Percentiles rank a stretch among this genome's conserved stretches.
Evolutionary conservation across 108 stramenopile genomes (phyloP).

Genomic region (Stephanodiscus triporus): DNA sequence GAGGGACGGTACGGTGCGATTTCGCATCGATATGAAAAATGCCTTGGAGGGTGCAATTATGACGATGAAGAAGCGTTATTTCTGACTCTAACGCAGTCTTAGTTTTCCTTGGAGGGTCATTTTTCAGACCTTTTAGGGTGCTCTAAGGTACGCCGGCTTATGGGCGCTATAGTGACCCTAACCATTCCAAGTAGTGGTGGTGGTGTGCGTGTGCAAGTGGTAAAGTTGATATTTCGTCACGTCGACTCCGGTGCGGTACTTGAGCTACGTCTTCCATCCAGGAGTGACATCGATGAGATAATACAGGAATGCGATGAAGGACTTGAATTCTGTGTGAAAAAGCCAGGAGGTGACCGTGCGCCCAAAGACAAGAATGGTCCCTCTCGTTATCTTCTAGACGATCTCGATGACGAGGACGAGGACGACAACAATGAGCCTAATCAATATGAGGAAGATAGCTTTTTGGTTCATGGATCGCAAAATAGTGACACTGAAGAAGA

Average conservation of each 20-base stretch:
- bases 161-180: too few species aligned
- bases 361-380: slow-evolving; percentile 11
- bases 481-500: slow-evolving; percentile 27
- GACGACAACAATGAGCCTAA: slow-evolving; percentile 44
- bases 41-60: neutral
- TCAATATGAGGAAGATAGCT: slow-evolving; percentile 65
- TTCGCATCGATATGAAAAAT: slow-evolving; percentile 37
- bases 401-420: slow-evolving; percentile 49
- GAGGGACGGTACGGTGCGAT: slow-evolving; percentile 38
- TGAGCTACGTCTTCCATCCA: slow-evolving; percentile 52
- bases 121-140: too few species aligned
- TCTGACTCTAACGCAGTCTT: too few species aligned
- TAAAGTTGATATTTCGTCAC: slow-evolving; percentile 56
- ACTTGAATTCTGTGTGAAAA: slow-evolving; percentile 25
- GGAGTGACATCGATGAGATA: neutral
- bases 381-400: slow-evolving; percentile 28
- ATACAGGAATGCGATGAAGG: slow-evolving; percentile 15
- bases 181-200: neutral
- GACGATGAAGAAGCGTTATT: too few species aligned
- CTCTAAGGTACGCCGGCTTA: too few species aligned
- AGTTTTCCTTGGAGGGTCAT: too few species aligned
- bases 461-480: slow-evolving; percentile 50
- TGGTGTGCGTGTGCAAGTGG: slow-evolving; percentile 1
- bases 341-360: slow-evolving; percentile 4
- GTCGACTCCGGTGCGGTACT: slow-evolving; percentile 55